Evolutionary conservation across 441 rosid species (phyloP), one percentile per base, ranked within the genome.

Genomic region (Aleurites moluccanus): DNA sequence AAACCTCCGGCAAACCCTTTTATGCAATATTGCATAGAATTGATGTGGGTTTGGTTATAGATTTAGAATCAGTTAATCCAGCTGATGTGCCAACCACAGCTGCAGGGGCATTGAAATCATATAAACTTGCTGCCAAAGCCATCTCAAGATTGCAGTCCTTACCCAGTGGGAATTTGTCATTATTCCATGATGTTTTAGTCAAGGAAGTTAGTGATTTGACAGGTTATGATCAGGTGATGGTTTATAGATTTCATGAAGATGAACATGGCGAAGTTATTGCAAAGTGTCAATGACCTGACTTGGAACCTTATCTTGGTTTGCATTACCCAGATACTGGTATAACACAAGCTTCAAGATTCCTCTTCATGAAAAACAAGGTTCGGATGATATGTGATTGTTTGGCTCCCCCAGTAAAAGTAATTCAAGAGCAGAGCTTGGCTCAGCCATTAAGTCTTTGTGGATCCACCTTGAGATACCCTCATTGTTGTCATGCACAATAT

Each of bases 221-320:
- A 0, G 95, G 94, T 49, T 93, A 93, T 80, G 96, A 89, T 75
- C 85, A 96, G 73, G 90, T 93, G 13, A 93, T 93, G 98, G 92
- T 85, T 27, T 93, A 93, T 81, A 91, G 81, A 66, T 93, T 93
- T 62, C 98, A 93, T 70, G 96, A 89, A 44, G 98, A 93, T 79
- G 98, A 90, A 77, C 98, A 93, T 74, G 98, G 97, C 44, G 98
- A 93, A 82, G 97, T 93, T 66, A 77, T 91, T 78, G 92, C 96
- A 8, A 96, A 93, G 74, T 77, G 78, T 52, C 44, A 79, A 65
- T 80, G 78, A 70, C 78, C 84, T 40, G 90, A 76, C 45, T 67
- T 90, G 79, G 93, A 93, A 49, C 92, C 98, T 21, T 91, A 90
- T 80, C 87, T 89, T n/a, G 98, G 97, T 59, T 84, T 90, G 80